Percentiles rank a stretch among this genome's conserved stretches.
phyloP scores from a whole-genome alignment of 306 rosid genomes.

The Pyrus communis region DNA sequence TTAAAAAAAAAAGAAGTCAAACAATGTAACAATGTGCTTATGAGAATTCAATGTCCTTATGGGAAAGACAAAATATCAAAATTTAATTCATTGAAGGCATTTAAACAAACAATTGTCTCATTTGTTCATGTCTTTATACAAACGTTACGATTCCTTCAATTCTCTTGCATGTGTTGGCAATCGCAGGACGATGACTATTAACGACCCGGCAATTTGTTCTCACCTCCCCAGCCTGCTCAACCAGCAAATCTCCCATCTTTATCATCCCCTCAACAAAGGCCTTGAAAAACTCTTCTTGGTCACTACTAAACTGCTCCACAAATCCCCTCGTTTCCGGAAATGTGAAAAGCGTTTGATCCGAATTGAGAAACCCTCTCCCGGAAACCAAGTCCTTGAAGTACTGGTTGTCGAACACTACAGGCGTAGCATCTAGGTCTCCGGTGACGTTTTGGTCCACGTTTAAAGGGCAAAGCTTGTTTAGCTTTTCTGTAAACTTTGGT shows the following conservation, averaged over 20 bases:
- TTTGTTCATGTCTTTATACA: background rate
- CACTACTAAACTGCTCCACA: slow-evolving; percentile 39
- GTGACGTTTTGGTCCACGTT: slow-evolving; percentile 71
- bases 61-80: background rate
- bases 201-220: slow-evolving; percentile 21
- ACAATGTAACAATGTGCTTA: too few relatives aligned
- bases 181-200: background rate
- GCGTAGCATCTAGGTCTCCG: slow-evolving; percentile 68
- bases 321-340: slow-evolving; percentile 29
- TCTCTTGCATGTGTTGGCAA: background rate
- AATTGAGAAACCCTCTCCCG: slow-evolving; percentile 77
- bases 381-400: slow-evolving; percentile 80
- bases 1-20: too few relatives aligned
- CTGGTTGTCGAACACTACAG: slow-evolving; percentile 62
- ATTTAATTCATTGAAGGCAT: background rate
- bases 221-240: slow-evolving; percentile 61
- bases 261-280: slow-evolving; percentile 70
- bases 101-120: background rate
- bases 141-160: background rate
- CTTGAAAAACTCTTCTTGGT: slow-evolving; percentile 42
- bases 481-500: slow-evolving; percentile 36
- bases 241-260: slow-evolving; percentile 78
- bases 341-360: slow-evolving; percentile 81
- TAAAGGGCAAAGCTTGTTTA: slow-evolving; percentile 50
- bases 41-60: background rate